These are phyloP conservation scores for Citrus medica DNA, from an alignment of 345 rosid species.

Conservation along the genomic window DNA sequence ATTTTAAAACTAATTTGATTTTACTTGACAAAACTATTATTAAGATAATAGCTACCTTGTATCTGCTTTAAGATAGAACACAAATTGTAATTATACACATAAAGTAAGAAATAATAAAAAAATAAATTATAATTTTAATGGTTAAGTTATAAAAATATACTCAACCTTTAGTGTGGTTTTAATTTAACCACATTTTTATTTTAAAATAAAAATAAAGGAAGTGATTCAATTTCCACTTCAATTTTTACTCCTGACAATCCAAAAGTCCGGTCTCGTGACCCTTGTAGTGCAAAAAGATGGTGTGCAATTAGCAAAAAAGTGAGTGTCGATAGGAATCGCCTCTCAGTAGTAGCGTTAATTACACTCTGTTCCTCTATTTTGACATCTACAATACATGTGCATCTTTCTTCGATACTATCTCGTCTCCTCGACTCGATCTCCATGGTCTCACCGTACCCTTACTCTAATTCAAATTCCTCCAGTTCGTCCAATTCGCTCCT, in stretches of 20 bases:
- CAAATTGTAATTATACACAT: no score
- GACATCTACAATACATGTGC: not conserved
- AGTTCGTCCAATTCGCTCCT: not conserved
- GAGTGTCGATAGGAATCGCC: not conserved
- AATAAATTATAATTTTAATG: no score
- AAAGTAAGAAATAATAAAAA: not conserved
- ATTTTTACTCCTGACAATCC: not conserved
- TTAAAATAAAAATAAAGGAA: not conserved
- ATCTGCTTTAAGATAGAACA: accelerated
- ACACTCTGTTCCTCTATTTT: not conserved
- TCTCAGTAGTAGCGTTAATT: constrained; percentile 5
- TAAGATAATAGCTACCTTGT: no score
- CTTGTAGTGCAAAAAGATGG: not conserved
- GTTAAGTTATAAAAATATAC: accelerated
- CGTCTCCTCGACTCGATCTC: not conserved
- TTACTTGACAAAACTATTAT: no score
- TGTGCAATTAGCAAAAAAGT: not conserved
- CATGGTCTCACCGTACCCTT: not conserved
- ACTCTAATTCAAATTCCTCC: not conserved
- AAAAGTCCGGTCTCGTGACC: not conserved
- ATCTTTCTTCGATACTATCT: not conserved
- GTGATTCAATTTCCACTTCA: not conserved
- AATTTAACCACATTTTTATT: no score
- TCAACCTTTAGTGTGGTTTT: accelerated
- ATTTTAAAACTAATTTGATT: no score